Evolutionary conservation across 805 yeast species (phyloP), one percentile per base, ranked within the genome.

Genomic region (Blastobotrys terrestris): DNA sequence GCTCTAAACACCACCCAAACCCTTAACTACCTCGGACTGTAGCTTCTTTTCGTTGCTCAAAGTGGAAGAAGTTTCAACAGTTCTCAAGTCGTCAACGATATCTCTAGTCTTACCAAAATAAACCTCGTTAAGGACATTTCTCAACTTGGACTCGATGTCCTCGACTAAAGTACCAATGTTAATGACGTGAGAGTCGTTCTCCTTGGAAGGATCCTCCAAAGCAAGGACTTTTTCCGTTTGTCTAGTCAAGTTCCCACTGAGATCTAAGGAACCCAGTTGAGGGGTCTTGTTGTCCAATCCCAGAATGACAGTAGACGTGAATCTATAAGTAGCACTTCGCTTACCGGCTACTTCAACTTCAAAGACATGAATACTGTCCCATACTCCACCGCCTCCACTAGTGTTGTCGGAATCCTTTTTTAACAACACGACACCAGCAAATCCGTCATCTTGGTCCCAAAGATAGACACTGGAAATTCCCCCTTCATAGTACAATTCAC

Each of bases 341-440:
- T 72, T 69, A 21, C 61, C 58, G 2, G 67, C 55, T 4, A 69
- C 59, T 45, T 72, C 74, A 6, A 84, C 84, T 67, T 92, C 97
- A 59, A 94, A 79, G 7, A 92, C 98, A 67, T 92, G 98, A 58
- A 92, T 87, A 51, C 94, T 82, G 68, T 94, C 96, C 99, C 99
- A 92, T 49, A 77, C 73, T 13, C 91, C 87, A 4, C 61, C 50
- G 20, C 44, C 62, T 46, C 39, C 59, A 60, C 21, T 49, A 14
- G 41, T 16, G 20, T 50, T 57, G 26, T 72, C 77, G 3, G 80
- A 70, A 48, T 73, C 77, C 68, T 92, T 92, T 72, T 94, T 87
- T 65, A 92, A 76, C 55, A 92, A 74, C 14, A 83, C 90, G 3
- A 90, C 97, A 18, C 98, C 98, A 2, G 97, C 97, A 72, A 92